Percentiles rank a stretch among this genome's conserved stretches.
Conservation (phyloP, 805 yeast genomes). For the Candida berthetii region DNA sequence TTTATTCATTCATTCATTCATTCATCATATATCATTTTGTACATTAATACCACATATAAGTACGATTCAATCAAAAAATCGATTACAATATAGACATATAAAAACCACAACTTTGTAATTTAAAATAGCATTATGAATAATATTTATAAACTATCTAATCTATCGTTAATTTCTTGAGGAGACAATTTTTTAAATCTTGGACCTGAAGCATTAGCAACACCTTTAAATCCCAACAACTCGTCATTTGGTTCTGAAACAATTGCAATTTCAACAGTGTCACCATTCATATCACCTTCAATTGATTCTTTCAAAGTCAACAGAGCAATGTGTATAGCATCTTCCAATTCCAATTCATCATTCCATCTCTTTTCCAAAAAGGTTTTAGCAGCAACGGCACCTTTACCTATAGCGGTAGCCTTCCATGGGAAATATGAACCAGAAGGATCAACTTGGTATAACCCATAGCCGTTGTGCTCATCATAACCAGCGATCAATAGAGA, state of each 20-base stretch:
- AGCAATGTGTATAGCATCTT: conserved; percentile 97
- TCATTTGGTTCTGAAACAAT: conserved; percentile 81
- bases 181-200: conserved; percentile 85
- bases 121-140: background rate
- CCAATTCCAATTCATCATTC: conserved; percentile 95
- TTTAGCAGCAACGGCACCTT: conserved; percentile 93
- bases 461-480: conserved; percentile 69
- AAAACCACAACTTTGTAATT: too few relatives aligned
- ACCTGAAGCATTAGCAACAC: conserved; percentile 71
- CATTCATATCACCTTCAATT: conserved; percentile 96
- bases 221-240: conserved; percentile 76
- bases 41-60: too few relatives aligned
- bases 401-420: conserved; percentile 99
- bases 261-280: conserved; percentile 91
- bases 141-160: conserved; percentile 80
- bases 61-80: too few relatives aligned
- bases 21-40: too few relatives aligned
- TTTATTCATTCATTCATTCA: too few relatives aligned
- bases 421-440: conserved; percentile 97
- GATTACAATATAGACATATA: too few relatives aligned
- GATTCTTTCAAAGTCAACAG: conserved; percentile 90
- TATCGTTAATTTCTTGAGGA: conserved; percentile 91
- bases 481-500: conserved; percentile 91
- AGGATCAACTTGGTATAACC: conserved; percentile 95
- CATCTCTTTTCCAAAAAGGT: conserved; percentile 96